Base-by-base conservation (phyloP, 768 basidiomycete genomes). In the Heimioporus sp. region DNA sequence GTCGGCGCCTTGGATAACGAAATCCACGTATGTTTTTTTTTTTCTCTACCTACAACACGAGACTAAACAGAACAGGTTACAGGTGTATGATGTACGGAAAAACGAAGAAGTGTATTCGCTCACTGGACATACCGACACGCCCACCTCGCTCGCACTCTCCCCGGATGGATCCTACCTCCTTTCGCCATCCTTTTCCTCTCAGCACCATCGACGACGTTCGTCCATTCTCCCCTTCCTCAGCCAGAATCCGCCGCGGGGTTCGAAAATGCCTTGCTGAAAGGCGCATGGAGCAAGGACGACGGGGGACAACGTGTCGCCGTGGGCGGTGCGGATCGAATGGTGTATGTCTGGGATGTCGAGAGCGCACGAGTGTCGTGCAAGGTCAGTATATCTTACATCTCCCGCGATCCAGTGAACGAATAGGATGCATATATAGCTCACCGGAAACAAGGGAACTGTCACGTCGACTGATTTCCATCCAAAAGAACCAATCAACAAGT, bases 381-480 rank as follows among this genome's bases (percentile, higher is more conserved):
- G 81, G 86, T 93, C 38, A 8, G 65, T 54, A 61, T 56, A 36
- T 42, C 30, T 38, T 17, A 43, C 47, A 41, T 30, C n/a, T 30
- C n/a, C 50, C 17, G 13, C 10, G 6, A 28, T 28, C 24, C 24
- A 28, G 24, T 28, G 24, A 28, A 28, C 24, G 16, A 37, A 32
- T n/a, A 10, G 2, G 10, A 17, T 34, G 20, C 47, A n/a, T 20
- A 21, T 32, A 17, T 54, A 91, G 90, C 79, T 98, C 51, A 92
- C 96, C 36, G 96, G 96, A 13, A 96, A 99, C 69, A 97, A 92
- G 68, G 95, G 96, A 11, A 95, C 95, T 0, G 94, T 98, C 13
- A 94, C 92, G 2, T 76, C 87, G n/a, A 92, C 93, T 0, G 97
- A 96, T 61, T 97, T 96, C 76, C 93, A 96, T 67, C 94, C 96